Evolutionary conservation across 352 stramenopile species (phyloP), one percentile per base, ranked within the genome.

Genomic region (Phytopythium cucurbitacearum): DNA sequence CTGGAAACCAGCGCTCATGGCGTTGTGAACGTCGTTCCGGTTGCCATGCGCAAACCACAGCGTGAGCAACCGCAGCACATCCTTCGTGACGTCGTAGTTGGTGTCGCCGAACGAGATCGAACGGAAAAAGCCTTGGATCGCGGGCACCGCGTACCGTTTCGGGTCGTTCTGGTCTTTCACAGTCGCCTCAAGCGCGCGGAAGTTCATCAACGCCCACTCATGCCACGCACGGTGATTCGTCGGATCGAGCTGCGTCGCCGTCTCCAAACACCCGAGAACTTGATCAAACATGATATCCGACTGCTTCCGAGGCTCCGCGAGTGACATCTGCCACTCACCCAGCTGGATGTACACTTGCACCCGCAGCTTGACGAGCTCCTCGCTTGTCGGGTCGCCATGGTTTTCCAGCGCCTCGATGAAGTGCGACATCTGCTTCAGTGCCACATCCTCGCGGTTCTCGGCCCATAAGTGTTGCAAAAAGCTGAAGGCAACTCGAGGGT

Each of bases 31-130:
- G 47, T 99, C 93, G 6, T 78, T 73, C 13, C 92, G 80, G 15
- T 97, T 86, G 33, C 97, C 97, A 71, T 99, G 96, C 13, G 95
- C 84, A 57, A 99, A 99, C 79, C 98, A 99, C 38, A 99, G 95
- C 38, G 96, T 99, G 28, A 99, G 70, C 15, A 99, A 62, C 36
- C 98, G 98, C 48, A 99, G 61, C 57, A 99, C 93, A 62, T 99
- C 97, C 65, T 99, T 98, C 3, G 80, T 93, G 16, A 92, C 82
- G 56, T 92, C 82, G 76, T 97, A 98, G 51, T 65, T 83, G 41
- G 91, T 97, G 56, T 96, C 91, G 5, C 97, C 97, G 34, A 99
- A 92, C 40, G 87, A 90, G 49, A 99, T 99, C 0, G 95, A 97
- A 16, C 83, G 85, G 57, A 99, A 97, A 67, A 99, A 99, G 9